Base-by-base conservation (phyloP, 192 early-diverging fungal species). In the Umbelopsis ramanniana region DNA sequence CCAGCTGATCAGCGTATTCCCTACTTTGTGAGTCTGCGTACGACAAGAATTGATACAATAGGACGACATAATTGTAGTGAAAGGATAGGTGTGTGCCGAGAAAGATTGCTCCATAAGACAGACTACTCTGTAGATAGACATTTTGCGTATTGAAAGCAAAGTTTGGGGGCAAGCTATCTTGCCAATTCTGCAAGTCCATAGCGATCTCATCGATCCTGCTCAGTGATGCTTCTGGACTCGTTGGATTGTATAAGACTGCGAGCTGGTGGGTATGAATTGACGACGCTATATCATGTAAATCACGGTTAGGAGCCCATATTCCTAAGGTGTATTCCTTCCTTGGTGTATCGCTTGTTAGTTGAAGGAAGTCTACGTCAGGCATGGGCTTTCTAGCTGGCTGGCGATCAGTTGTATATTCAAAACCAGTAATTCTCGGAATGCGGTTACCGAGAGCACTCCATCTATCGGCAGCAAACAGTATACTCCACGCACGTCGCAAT, bases 391-490 rank as follows among this genome's bases (percentile, higher is more conserved):
- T 46, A 4, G 67, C 67, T 17, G 46, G 46, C 26, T 46, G 43
- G 0, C 46, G 40, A n/a, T 68, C 67, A 4, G 43, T 68, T 8
- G 21, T 47, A 19, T 68, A 68, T n/a, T 68, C 67, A 11, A 68
- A 47, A 0, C 67, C 67, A 19, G 67, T 68, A 12, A 68, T 68
- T 48, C 67, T 35, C 15, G 67, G 67, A 7, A 68, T 68, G 8
- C 67, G 45, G 26, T 68, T 68, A 23, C 67, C 67, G 8, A 68
- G 67, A 37, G 67, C 67, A 48, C 67, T 68, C 67, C 67, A 68
- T 46, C 67, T 24, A 45, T 68, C 67, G 7, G 67, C 67, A 23
- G 67, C 67, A 68, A 68, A 68, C 14, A 68, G 40, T 46, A 68
- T 68, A 46, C 67, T 68, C 67, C 67, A 68, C 3, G 67, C 67